These are phyloP conservation scores for Trypanosoma rangeli DNA, from an alignment of 208 protist species.

Conservation along the genomic window DNA sequence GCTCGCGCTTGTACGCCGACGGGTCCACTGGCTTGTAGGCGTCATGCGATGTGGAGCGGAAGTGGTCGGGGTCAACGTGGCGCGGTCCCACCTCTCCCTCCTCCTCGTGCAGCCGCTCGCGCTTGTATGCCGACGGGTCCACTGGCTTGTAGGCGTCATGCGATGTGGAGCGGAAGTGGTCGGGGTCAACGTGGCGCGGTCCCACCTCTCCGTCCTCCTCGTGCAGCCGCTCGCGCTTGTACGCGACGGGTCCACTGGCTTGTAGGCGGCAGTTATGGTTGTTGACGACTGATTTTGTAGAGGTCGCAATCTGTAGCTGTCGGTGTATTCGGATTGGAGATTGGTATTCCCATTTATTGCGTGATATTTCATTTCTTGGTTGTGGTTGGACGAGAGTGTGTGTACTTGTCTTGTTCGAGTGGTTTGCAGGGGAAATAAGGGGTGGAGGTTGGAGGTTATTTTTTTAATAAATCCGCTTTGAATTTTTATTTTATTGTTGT, in stretches of 20 bases:
- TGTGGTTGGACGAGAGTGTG: too few species aligned
- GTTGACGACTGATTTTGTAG: too few species aligned
- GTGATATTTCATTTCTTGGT: too few species aligned
- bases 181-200: constrained; percentile 17
- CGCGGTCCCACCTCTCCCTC: neutral
- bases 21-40: constrained; percentile 29
- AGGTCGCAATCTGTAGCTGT: too few species aligned
- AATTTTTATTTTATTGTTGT: too few species aligned
- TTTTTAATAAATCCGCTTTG: too few species aligned
- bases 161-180: constrained; percentile 1
- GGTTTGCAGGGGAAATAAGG: too few species aligned
- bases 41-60: constrained; percentile 11
- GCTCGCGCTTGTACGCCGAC: neutral
- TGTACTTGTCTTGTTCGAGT: too few species aligned
- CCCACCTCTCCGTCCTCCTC: neutral
- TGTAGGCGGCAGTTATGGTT: too few species aligned
- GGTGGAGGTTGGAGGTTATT: too few species aligned
- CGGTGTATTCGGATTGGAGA: too few species aligned
- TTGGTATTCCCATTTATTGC: too few species aligned
- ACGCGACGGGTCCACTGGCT: neutral
- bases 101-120: neutral
- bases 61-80: constrained; percentile 19
- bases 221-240: neutral
- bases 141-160: constrained; percentile 30
- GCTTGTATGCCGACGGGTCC: constrained; percentile 1